These are phyloP conservation scores for Fusarium sp. DNA, from an alignment of 2,329 filamentous ascomycete species.

Conservation along the genomic window DNA sequence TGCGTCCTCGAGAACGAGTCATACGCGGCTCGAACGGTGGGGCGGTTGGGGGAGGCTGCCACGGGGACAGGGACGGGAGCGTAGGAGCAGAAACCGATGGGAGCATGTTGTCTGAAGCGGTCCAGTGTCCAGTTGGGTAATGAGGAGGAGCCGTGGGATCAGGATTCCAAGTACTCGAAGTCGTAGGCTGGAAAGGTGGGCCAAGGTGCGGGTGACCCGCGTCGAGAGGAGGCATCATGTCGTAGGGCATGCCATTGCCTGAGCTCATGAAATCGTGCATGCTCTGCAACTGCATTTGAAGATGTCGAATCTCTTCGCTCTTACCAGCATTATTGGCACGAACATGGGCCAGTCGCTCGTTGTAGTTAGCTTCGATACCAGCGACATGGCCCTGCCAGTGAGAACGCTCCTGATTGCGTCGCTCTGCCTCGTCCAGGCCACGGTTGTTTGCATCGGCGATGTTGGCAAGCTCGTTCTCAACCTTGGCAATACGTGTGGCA, in stretches of 20 bases:
- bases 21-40: constrained; percentile 50
- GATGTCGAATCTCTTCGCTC: constrained; percentile 46
- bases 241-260: constrained; percentile 49
- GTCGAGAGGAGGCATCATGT: constrained; percentile 41
- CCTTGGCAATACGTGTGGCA: constrained; percentile 75
- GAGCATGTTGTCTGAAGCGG: constrained; percentile 49
- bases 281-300: constrained; percentile 49
- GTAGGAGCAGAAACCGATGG: constrained; percentile 47
- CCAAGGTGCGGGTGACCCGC: constrained; percentile 42
- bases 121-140: constrained; percentile 53
- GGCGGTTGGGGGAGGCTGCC: constrained; percentile 54
- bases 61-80: constrained; percentile 48
- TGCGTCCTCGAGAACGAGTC: constrained; percentile 64
- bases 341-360: constrained; percentile 57
- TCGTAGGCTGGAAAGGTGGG: constrained; percentile 40
- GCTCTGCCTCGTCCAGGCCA: constrained; percentile 72
- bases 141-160: constrained; percentile 51
- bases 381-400: constrained; percentile 59
- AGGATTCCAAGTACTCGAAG: constrained; percentile 49
- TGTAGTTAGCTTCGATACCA: constrained; percentile 59
- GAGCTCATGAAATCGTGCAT: constrained; percentile 50
- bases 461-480: constrained; percentile 77
- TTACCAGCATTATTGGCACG: constrained; percentile 46
- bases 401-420: constrained; percentile 63
- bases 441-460: constrained; percentile 76